A percentile compares a stretch with the other conserved stretches of the same genome.
Evolutionary conservation across 352 stramenopile genomes (phyloP).

Genomic region (Globisporangium spiculum): DNA sequence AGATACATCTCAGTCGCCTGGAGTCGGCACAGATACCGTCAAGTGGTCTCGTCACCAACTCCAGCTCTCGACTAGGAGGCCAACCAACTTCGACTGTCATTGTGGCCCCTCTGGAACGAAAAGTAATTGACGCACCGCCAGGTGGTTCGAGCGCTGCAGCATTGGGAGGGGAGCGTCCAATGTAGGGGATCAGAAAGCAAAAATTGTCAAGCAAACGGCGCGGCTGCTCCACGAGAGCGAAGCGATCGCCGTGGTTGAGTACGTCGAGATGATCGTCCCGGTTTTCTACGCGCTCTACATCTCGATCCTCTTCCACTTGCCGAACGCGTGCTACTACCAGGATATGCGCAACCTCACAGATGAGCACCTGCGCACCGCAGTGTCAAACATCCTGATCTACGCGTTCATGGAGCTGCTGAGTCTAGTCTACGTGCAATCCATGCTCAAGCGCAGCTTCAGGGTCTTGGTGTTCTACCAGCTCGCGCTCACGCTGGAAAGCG

Average conservation of each 20-base stretch:
- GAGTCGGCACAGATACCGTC: too few relatives aligned
- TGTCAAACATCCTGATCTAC: conserved; percentile 5
- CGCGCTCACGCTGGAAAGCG: conserved; percentile 21
- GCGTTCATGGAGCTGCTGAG: neutral
- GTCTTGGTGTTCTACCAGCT: conserved; percentile 1
- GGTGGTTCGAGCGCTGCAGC: neutral
- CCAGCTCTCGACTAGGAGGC: too few relatives aligned
- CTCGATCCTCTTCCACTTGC: neutral
- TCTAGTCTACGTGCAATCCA: neutral
- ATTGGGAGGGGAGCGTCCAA: neutral
- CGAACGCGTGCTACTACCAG: conserved; percentile 7
- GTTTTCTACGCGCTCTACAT: conserved; percentile 12
- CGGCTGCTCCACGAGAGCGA: conserved; percentile 5
- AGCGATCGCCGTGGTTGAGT: neutral
- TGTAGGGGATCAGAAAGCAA: neutral
- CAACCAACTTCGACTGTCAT: too few relatives aligned
- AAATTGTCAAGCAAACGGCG: neutral
- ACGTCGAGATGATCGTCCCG: conserved; percentile 6
- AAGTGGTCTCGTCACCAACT: too few relatives aligned
- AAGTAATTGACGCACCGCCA: too few relatives aligned
- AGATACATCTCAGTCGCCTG: too few relatives aligned
- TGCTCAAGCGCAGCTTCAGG: neutral
- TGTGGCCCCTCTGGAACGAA: too few relatives aligned
- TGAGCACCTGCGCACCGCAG: neutral
- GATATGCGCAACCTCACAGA: neutral